Evolutionary conservation across 768 basidiomycete species (phyloP).

Genomic region (Megacollybia marginata): DNA sequence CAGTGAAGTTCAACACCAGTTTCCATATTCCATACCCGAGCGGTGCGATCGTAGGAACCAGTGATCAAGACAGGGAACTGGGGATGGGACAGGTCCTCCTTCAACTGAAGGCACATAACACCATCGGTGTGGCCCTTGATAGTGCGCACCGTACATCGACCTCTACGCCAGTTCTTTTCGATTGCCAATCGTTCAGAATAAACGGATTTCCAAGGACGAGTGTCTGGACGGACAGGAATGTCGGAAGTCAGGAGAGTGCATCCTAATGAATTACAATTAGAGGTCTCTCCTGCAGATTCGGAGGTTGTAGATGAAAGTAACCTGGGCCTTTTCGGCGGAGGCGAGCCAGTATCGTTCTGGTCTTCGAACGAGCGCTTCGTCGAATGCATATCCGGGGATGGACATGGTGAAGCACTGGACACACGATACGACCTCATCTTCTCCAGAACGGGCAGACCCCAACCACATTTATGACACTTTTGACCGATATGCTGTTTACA

Average conservation of each 20-base stretch:
- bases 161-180: conserved; percentile 96
- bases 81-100: conserved; percentile 75
- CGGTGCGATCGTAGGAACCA: conserved; percentile 93
- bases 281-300: neutral
- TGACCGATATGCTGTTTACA: conserved; percentile 98
- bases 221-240: conserved; percentile 28
- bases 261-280: conserved; percentile 6
- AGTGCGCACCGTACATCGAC: conserved; percentile 77
- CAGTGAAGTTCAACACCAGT: conserved; percentile 78
- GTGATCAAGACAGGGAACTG: conserved; percentile 93
- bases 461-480: conserved; percentile 94
- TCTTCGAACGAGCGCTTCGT: conserved; percentile 35
- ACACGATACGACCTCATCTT: conserved; percentile 47
- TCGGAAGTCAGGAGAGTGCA: conserved; percentile 24
- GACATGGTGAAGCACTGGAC: conserved; percentile 29
- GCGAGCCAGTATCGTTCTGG: conserved; percentile 11
- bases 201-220: conserved; percentile 96
- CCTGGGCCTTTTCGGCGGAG: conserved; percentile 46
- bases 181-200: conserved; percentile 96
- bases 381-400: conserved; percentile 17
- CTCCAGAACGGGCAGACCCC: conserved; percentile 91
- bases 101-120: conserved; percentile 95
- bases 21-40: conserved; percentile 95
- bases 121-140: conserved; percentile 93
- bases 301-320: conserved; percentile 14